Base-by-base conservation (phyloP, 2,329 filamentous ascomycete genomes). In the Bisporella sp. region DNA sequence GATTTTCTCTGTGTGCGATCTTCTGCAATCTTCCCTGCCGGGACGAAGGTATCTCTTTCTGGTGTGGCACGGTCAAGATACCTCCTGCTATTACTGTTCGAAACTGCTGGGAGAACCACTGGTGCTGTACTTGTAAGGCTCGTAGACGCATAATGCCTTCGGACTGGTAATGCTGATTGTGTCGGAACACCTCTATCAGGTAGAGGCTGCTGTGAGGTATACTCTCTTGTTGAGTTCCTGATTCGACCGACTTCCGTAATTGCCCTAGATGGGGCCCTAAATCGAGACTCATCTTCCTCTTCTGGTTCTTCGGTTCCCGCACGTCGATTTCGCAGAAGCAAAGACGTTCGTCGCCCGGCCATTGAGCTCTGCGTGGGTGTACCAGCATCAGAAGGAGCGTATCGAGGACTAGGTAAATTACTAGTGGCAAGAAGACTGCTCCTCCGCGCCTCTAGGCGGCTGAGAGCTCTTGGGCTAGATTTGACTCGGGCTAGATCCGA, bases 181-280 rank as follows among this genome's bases (percentile, higher is more conserved):
- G 71, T 59, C 32, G 64, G 61, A 8, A 59, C 48, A 32, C 69
- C 59, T 29, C 8, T 60, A 31, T 69, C 65, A 9, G 68, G 62
- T 13, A 67, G 55, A 11, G 66, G 62, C 37, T 67, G 60, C 33
- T 74, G 66, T 28, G 65, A 60, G 31, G 62, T 61, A 57, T 68
- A 72, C 32, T 76, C 73, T 41, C 73, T 69, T 4, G 65, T 60
- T 13, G 63, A 48, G 55, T 60, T 51, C 59, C 60, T 54, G 58
- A 68, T 53, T 55, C 66, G 60, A 55, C 73, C 47, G 75, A 71
- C 52, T n/a, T 85, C 81, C 1, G 79, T 83, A 35, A 71, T 67
- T 4, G 79, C 79, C 29, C 82, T 72, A 4, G 81, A 82, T 1
- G 79, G 78, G 2, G 75, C 71, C n/a, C 77, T 74, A 55, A 77